A percentile compares a stretch with the other conserved stretches of the same genome.
Evolutionary conservation across 2,329 filamentous ascomycete genomes (phyloP).

Genomic region (Coniochaeta ligniaria): DNA sequence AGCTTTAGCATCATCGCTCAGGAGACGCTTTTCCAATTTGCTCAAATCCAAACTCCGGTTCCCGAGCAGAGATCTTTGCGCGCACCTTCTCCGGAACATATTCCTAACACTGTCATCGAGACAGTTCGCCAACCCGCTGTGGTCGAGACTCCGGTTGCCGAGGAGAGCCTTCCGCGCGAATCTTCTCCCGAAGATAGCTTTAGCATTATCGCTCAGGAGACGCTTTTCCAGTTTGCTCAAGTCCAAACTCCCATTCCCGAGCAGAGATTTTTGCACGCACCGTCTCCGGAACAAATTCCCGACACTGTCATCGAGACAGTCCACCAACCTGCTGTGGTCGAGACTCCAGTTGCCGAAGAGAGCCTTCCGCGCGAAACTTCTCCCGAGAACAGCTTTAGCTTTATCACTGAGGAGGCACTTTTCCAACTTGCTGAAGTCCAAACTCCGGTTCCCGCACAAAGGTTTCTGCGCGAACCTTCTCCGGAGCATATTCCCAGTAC

Average conservation of each 20-base stretch:
- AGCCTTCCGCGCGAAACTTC: neutral
- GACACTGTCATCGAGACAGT: neutral
- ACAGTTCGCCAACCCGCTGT: neutral
- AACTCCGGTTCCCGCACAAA: neutral
- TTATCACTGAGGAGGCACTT: neutral
- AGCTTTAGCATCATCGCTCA: neutral
- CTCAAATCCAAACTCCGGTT: neutral
- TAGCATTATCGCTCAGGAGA: neutral
- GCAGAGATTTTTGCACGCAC: neutral
- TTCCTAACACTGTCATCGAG: neutral
- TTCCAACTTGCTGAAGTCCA: neutral
- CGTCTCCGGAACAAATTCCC: neutral
- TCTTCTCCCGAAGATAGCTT: neutral
- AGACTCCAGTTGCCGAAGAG: neutral
- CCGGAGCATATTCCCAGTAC: neutral
- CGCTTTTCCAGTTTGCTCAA: neutral
- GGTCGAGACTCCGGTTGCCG: neutral
- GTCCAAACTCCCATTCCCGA: neutral
- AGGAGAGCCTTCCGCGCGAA: neutral
- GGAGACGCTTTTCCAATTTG: neutral
- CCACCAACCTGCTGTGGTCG: neutral
- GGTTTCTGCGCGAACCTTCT: no score
- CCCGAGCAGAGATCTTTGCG: neutral
- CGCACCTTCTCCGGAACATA: neutral
- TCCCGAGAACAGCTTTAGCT: neutral